A percentile compares a stretch with the other conserved stretches of the same genome.
phyloP scores from a whole-genome alignment of 2,329 filamentous ascomycete species.

The Aspergillus tamarii region DNA sequence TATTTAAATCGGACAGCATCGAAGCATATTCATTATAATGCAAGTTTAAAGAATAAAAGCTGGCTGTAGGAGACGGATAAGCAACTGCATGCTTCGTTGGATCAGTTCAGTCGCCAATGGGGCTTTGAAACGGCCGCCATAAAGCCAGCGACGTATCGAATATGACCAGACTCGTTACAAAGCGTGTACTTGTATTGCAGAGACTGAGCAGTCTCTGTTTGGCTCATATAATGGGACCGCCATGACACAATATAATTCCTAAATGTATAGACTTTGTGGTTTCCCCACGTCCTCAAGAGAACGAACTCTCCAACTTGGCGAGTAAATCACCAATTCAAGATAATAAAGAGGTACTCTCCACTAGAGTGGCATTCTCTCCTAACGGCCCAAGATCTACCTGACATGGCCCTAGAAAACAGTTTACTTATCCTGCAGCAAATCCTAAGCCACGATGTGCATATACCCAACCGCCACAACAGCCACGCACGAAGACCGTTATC shows the following conservation, averaged over 20 bases:
- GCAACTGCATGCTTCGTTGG: background rate
- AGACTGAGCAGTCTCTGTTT: background rate
- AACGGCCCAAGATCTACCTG: background rate
- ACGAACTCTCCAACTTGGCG: background rate
- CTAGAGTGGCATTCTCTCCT: background rate
- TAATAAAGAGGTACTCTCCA: background rate
- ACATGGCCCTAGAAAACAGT: background rate
- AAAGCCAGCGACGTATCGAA: background rate
- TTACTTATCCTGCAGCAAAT: background rate
- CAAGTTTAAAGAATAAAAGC: background rate
- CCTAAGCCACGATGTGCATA: background rate
- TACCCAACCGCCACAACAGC: too few relatives aligned
- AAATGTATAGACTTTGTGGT: background rate
- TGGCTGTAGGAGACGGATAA: background rate
- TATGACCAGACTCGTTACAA: background rate
- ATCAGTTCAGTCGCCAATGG: background rate
- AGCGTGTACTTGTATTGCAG: background rate
- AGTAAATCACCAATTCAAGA: background rate
- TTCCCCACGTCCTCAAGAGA: background rate
- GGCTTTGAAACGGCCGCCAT: background rate
- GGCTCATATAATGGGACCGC: background rate
- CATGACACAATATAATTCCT: background rate
- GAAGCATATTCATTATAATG: background rate
- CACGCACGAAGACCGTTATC: background rate
- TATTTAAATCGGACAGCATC: background rate